A percentile compares a stretch with the other conserved stretches of the same genome.
These are phyloP conservation scores for Barnettozyma salicaria DNA, from an alignment of 805 yeast genomes.

Conservation along the genomic window DNA sequence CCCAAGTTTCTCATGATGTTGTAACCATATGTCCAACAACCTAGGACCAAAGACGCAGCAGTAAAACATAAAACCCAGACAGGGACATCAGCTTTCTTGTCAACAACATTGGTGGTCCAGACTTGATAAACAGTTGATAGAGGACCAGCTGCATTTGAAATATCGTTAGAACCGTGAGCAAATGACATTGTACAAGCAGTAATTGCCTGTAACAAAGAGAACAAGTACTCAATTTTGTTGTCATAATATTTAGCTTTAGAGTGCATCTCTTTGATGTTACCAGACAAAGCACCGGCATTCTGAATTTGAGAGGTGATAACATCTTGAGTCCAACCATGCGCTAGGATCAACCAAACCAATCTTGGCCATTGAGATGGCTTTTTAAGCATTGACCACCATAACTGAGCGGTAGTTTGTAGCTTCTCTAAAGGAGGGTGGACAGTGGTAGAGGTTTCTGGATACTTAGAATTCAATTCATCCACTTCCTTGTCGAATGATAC, in stretches of 20 bases:
- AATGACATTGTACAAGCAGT: conserved; percentile 78
- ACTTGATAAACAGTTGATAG: conserved; percentile 56
- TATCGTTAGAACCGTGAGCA: conserved; percentile 80
- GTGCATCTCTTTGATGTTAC: conserved; percentile 47
- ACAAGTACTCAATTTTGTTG: conserved; percentile 62
- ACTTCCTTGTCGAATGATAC: conserved; percentile 20
- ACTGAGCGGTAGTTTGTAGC: conserved; percentile 32
- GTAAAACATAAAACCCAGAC: conserved; percentile 66
- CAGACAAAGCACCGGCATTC: conserved; percentile 35
- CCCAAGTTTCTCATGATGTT: conserved; percentile 66
- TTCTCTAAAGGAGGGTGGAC: conserved; percentile 21
- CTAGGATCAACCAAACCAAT: conserved; percentile 41
- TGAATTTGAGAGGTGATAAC: conserved; percentile 45
- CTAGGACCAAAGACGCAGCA: conserved; percentile 60
- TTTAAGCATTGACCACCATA: conserved; percentile 34
- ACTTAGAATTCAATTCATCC: conserved; percentile 19
- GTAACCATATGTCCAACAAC: conserved; percentile 69
- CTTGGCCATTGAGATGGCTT: conserved; percentile 51
- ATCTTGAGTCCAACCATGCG: conserved; percentile 62
- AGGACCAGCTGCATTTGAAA: conserved; percentile 75
- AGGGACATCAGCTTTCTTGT: conserved; percentile 52
- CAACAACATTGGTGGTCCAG: conserved; percentile 47
- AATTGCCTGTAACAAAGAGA: conserved; percentile 60
- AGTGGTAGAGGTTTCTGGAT: conserved; percentile 6
- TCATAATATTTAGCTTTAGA: conserved; percentile 58